Evolutionary conservation across 306 rosid genomes (phyloP), one percentile per base, ranked within the genome.

Genomic region (Dryas drummondii): DNA sequence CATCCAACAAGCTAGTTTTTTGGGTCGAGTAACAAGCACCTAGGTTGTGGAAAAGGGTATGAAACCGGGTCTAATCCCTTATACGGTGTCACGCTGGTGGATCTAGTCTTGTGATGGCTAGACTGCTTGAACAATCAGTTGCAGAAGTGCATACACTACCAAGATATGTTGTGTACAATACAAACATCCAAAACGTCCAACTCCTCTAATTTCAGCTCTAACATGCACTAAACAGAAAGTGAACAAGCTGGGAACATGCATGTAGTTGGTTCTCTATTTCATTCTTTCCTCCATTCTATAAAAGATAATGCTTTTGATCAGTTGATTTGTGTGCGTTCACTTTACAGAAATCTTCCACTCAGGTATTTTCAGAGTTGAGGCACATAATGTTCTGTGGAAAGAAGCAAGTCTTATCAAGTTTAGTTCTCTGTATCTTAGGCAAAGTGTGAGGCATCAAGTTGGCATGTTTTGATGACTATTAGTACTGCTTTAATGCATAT

Each of bases 401-500:
- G 64, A 82, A 75, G 47, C 72, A 76, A 51, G 80, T 76, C 80
- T 27, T 46, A 48, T 76, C 80, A 76, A 42, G 57, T 54, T 44
- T 46, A 42, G 51, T 54, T 66, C 12, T 57, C 32, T 57, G 58
- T 66, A 42, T 42, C 53, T 22, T 12, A 46, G 68, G 48, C 61
- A 61, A 75, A 55, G 76, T 62, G 71, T 62, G 70, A 56, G 51
- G 37, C 82, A 78, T 78, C 76, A 73, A 68, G 84, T 66, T 75
- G 77, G 63, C 9, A 58, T 70, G 49, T n/a, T 73, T 76, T 80
- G 77, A 80, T 54, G 58, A 65, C 85, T 72, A 66, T 74, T 75
- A 66, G 75, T 27, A 80, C 66, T 15, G 50, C 65, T 73, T 80
- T 17, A 70, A 32, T 64, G 37, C 37, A 81, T 9, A 45, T 76